A percentile compares a stretch with the other conserved stretches of the same genome.
phyloP scores from a whole-genome alignment of 2,329 filamentous ascomycete genomes.

The Ceratocystiopsis sp. region DNA sequence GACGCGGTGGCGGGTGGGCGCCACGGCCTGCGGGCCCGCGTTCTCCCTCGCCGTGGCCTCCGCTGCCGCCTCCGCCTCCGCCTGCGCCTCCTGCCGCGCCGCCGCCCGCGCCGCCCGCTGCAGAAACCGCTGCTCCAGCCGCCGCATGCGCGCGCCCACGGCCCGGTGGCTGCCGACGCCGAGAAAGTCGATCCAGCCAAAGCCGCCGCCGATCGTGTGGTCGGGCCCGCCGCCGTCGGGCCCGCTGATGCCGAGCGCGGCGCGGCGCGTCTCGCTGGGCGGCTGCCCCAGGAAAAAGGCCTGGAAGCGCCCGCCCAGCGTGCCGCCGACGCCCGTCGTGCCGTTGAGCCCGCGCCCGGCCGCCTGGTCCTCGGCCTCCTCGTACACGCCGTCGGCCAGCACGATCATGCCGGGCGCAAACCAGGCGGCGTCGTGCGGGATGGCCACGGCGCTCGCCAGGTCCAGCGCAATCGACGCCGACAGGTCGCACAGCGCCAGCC shows the following conservation, averaged over 20 bases:
- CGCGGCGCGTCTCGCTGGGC: slow-evolving; percentile 68
- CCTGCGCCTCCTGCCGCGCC: not conserved
- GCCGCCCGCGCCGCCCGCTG: slow-evolving; percentile 10
- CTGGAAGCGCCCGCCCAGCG: slow-evolving; percentile 81
- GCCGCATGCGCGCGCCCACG: slow-evolving; percentile 66
- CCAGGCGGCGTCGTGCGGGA: slow-evolving; percentile 78
- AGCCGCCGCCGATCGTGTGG: slow-evolving; percentile 57
- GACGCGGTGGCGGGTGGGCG: slow-evolving; percentile 32
- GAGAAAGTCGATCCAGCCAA: slow-evolving; percentile 95
- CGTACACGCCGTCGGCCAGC: slow-evolving; percentile 86
- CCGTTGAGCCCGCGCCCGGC: slow-evolving; percentile 54
- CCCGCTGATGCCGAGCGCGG: slow-evolving; percentile 56
- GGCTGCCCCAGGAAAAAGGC: slow-evolving; percentile 84
- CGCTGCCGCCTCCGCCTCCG: not conserved
- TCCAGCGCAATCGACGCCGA: slow-evolving; percentile 80
- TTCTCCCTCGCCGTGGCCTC: not conserved
- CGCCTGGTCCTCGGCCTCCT: slow-evolving; percentile 68
- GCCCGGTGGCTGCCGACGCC: slow-evolving; percentile 82
- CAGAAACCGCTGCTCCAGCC: slow-evolving; percentile 54
- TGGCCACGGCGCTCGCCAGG: slow-evolving; percentile 59
- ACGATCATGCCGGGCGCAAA: slow-evolving; percentile 95
- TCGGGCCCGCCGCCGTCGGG: slow-evolving; percentile 35
- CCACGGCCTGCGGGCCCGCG: slow-evolving; percentile 1
- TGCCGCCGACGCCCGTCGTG: slow-evolving; percentile 69
- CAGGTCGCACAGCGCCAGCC: slow-evolving; percentile 67